Conservation (phyloP, 129 eudicot genomes). For the Flaveria trinervia region DNA sequence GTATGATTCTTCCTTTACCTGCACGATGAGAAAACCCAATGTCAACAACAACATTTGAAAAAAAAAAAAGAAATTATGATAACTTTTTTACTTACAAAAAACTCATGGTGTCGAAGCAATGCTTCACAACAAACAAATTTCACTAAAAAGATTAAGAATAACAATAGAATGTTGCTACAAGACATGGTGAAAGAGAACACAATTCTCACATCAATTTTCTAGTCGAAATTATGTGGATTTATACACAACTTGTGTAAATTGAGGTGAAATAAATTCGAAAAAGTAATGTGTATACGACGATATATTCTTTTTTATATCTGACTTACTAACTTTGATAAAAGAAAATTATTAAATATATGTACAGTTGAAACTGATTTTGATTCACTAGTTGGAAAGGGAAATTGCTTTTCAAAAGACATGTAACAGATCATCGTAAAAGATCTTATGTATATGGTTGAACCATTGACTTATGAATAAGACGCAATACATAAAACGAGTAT, state of each 20-base stretch:
- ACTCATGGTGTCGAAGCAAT: conserved; percentile 32
- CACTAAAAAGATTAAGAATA: not conserved
- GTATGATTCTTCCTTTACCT: conserved; percentile 61
- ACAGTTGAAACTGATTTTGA: not conserved
- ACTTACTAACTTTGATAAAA: not conserved
- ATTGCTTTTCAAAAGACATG: not conserved
- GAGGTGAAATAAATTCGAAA: conserved; percentile 10
- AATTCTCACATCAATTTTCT: not conserved
- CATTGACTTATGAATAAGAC: not conserved
- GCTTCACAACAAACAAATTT: conserved; percentile 22
- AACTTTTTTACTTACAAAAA: conserved; percentile 33
- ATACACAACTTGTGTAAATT: conserved; percentile 3
- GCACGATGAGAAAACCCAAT: not conserved
- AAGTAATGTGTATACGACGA: conserved; percentile 15
- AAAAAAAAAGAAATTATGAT: not conserved
- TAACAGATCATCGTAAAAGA: not conserved
- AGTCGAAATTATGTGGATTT: conserved; percentile 12
- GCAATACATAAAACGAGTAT: too few species aligned
- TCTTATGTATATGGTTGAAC: not conserved
- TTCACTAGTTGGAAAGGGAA: not conserved
- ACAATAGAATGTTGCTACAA: conserved; percentile 4
- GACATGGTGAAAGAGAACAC: conserved; percentile 14
- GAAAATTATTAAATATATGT: not conserved
- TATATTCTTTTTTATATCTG: not conserved
- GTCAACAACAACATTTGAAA: not conserved